Conservation (phyloP, 352 stramenopile genomes). For the Phytophthora macrochlamydospora region DNA sequence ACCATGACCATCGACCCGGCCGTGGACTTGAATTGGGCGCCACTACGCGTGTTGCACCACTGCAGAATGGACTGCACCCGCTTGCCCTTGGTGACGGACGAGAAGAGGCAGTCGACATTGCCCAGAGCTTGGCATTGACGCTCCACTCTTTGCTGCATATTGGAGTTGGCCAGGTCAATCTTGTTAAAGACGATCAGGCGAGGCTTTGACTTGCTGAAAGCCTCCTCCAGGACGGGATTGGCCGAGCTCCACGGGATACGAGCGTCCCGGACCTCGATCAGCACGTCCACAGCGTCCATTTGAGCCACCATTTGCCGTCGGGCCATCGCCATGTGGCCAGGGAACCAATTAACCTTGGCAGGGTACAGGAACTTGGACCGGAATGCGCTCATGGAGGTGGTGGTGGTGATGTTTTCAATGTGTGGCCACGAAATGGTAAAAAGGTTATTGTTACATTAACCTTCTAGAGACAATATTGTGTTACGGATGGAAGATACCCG, state of each 20-base stretch:
- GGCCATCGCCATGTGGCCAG: constrained; percentile 85
- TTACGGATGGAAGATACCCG: constrained; percentile 32
- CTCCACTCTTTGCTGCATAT: constrained; percentile 82
- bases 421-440: not conserved
- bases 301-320: constrained; percentile 82
- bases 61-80: constrained; percentile 77
- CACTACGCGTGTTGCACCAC: constrained; percentile 79
- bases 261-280: constrained; percentile 86
- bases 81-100: constrained; percentile 79
- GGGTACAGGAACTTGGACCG: constrained; percentile 80
- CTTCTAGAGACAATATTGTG: no score
- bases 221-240: constrained; percentile 80
- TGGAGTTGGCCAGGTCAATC: constrained; percentile 85
- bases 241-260: constrained; percentile 85
- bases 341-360: constrained; percentile 90
- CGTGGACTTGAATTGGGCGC: constrained; percentile 84
- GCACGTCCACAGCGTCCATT: constrained; percentile 80
- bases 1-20: constrained; percentile 91
- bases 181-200: constrained; percentile 90
- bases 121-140: constrained; percentile 52
- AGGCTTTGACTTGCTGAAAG: constrained; percentile 78
- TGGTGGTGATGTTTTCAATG: not conserved
- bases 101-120: constrained; percentile 68
- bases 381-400: constrained; percentile 60
- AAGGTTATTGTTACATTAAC: no score